These are phyloP conservation scores for Boletus speciosus DNA, from an alignment of 768 basidiomycete species.

Conservation along the genomic window DNA sequence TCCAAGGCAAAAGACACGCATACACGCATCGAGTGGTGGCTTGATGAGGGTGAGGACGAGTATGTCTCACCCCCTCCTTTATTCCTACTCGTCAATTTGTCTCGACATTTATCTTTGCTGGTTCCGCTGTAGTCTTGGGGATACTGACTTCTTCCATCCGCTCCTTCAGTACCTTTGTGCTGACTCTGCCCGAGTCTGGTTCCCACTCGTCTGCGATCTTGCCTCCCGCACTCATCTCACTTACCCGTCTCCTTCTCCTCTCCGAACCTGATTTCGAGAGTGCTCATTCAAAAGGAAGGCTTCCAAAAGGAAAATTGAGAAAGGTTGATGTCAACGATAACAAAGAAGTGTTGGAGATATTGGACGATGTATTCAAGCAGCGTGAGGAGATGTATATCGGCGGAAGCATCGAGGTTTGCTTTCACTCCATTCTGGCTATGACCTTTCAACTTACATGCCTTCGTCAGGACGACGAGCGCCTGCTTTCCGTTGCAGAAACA, in stretches of 20 bases:
- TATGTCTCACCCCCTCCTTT: slow-evolving; percentile 35
- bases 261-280: slow-evolving; percentile 57
- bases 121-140: not conserved
- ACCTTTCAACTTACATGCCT: not conserved
- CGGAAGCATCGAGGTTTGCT: slow-evolving; percentile 41
- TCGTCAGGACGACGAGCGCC: slow-evolving; percentile 47
- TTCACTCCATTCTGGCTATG: not conserved
- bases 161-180: slow-evolving; percentile 9
- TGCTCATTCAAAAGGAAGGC: slow-evolving; percentile 56
- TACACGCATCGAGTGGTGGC: slow-evolving; percentile 83
- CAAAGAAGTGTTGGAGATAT: slow-evolving; percentile 40
- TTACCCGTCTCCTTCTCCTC: slow-evolving; percentile 61
- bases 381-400: slow-evolving; percentile 43
- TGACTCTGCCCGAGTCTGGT: slow-evolving; percentile 31
- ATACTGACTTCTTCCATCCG: not conserved
- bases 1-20: slow-evolving; percentile 11
- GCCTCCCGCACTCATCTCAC: slow-evolving; percentile 58
- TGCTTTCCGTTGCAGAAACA: slow-evolving; percentile 28
- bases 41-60: slow-evolving; percentile 91
- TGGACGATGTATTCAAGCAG: slow-evolving; percentile 45
- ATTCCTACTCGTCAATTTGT: too few species aligned
- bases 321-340: slow-evolving; percentile 5
- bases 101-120: not conserved
- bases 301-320: slow-evolving; percentile 62
- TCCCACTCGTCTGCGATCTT: slow-evolving; percentile 55